Conservation (phyloP, 2,329 filamentous ascomycete species). For the Knoxdaviesia proteae region DNA sequence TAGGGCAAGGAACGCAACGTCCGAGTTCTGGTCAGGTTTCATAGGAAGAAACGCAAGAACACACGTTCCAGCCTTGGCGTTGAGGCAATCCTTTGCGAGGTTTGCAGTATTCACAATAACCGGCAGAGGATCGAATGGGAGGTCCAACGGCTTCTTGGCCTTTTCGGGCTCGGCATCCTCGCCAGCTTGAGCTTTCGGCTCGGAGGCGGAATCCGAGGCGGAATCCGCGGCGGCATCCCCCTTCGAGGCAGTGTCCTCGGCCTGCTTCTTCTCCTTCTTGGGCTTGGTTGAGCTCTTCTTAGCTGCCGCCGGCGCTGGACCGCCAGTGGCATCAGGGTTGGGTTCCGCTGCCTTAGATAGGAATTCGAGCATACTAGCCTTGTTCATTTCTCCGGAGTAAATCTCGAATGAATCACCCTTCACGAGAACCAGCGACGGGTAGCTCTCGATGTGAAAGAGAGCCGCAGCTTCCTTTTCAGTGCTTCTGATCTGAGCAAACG, state of each 20-base stretch:
- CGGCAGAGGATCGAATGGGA: too few relatives aligned
- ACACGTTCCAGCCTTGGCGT: conserved; percentile 59
- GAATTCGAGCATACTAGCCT: conserved; percentile 62
- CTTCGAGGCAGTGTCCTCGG: conserved; percentile 18
- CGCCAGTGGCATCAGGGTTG: conserved; percentile 44
- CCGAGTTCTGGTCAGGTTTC: conserved; percentile 26
- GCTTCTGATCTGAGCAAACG: conserved; percentile 62
- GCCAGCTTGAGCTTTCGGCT: not conserved
- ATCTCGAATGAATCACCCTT: conserved; percentile 47
- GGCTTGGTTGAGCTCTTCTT: conserved; percentile 19
- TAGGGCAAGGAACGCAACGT: conserved; percentile 39
- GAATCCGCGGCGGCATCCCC: conserved; percentile 15
- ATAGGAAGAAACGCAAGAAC: conserved; percentile 53
- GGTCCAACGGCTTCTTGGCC: conserved; percentile 1
- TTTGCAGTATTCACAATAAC: conserved; percentile 37
- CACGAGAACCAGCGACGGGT: conserved; percentile 63
- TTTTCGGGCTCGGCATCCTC: conserved; percentile 13
- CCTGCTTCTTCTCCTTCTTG: conserved; percentile 19
- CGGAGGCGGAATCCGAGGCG: conserved; percentile 7
- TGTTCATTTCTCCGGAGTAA: conserved; percentile 72
- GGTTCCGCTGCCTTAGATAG: conserved; percentile 58
- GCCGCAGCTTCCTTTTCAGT: conserved; percentile 56
- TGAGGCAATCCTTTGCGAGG: conserved; percentile 52
- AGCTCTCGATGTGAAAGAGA: conserved; percentile 55
- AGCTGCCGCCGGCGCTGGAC: conserved; percentile 23